These are phyloP conservation scores for Venturia asperata DNA, from an alignment of 2,329 filamentous ascomycete species.

Conservation along the genomic window DNA sequence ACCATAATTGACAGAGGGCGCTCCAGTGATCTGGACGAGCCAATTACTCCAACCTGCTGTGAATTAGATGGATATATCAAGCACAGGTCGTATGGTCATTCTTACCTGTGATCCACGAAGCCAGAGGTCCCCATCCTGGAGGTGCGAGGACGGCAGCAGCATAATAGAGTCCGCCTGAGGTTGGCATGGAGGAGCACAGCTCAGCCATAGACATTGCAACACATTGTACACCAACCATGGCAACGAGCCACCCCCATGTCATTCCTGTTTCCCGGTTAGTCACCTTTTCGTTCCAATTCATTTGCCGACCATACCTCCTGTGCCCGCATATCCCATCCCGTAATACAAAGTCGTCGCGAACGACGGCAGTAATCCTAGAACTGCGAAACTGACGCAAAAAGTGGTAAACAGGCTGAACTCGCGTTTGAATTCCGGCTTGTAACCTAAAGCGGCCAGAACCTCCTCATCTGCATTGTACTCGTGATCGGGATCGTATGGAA, in stretches of 20 bases:
- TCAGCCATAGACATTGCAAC: slow-evolving; percentile 61
- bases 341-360: slow-evolving; percentile 67
- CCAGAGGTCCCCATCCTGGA: slow-evolving; percentile 57
- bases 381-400: slow-evolving; percentile 67
- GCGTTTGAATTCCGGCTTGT: slow-evolving; percentile 58
- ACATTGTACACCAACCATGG: slow-evolving; percentile 64
- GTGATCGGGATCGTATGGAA: slow-evolving; percentile 40
- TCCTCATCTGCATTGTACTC: slow-evolving; percentile 51
- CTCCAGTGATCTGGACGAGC: slow-evolving; percentile 59
- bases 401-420: slow-evolving; percentile 69
- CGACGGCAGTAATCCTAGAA: slow-evolving; percentile 62
- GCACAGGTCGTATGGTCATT: background rate
- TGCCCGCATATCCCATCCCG: slow-evolving; percentile 50
- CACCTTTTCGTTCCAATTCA: background rate
- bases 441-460: slow-evolving; percentile 54
- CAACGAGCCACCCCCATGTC: slow-evolving; percentile 70
- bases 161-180: slow-evolving; percentile 65
- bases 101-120: slow-evolving; percentile 52
- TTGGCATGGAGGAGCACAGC: slow-evolving; percentile 66
- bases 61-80: background rate
- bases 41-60: slow-evolving; percentile 58
- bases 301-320: slow-evolving; percentile 29
- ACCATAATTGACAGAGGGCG: slow-evolving; percentile 60
- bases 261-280: slow-evolving; percentile 43
- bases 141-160: slow-evolving; percentile 64